Base-by-base conservation (phyloP, 768 basidiomycete species). In the Tricholoma bakamatsutake region DNA sequence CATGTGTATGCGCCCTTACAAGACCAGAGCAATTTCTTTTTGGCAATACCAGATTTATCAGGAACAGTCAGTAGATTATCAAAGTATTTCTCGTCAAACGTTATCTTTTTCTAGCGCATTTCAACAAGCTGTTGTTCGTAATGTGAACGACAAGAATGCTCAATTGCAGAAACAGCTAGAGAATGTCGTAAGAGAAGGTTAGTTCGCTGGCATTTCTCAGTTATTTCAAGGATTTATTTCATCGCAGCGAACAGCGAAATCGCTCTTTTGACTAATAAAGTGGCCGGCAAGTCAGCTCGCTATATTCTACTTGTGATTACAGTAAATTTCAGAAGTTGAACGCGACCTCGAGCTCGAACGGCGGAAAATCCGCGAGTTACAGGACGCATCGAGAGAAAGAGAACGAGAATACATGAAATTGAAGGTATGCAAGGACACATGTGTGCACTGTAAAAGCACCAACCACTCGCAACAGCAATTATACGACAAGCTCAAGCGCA, bases 31-130 rank as follows among this genome's bases (percentile, higher is more conserved):
- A 4, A 80, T 93, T 55, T 88, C 90, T 3, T 93, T 93, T 67
- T 93, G 91, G 91, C 88, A 91, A 67, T 93, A 93, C 67, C 91
- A 93, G 64, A 80, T 85, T 50, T 88, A 90, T 59, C 91, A 93
- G 69, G 91, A 93, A 73, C 84, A 81, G 90, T 88, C 54, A 55
- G 71, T 61, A 21, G 18, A 5, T 50, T 30, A 17, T 56, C 30
- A 9, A 27, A 43, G 13, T 43, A 10, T 7, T 13, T 37, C 10
- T 17, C 48, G 10, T 24, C 5, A 28, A 9, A 12, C 43, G 9
- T n/a, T 50, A 37, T 21, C 13, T 21, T 50, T 49, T 54, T 24
- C 6, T 55, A 90, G 88, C 60, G 83, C 90, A 13, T 93, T 90
- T 65, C 91, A 93, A 65, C 88, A 89, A 63, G 90, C 91, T 4